Conservation (phyloP, 345 rosid species). For the Tarenaya hassleriana region DNA sequence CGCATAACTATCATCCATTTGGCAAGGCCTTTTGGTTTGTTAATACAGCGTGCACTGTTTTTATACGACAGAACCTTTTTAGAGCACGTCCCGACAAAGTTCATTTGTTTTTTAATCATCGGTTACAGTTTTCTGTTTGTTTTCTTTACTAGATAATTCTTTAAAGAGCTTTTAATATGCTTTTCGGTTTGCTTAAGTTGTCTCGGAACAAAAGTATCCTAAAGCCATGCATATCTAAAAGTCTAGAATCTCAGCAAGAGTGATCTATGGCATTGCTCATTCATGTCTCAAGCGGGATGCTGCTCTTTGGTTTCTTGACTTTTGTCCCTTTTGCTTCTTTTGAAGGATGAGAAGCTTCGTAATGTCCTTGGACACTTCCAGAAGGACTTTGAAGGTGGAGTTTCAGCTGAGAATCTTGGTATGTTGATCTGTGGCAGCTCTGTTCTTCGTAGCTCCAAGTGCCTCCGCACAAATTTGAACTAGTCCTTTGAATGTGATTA, state of each 20-base stretch:
- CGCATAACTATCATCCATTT: constrained; percentile 15
- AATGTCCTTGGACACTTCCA: constrained; percentile 88
- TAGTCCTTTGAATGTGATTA: constrained; percentile 27
- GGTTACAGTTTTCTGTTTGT: constrained; percentile 22
- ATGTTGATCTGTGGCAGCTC: constrained; percentile 34
- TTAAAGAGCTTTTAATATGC: not conserved
- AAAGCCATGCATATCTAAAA: not conserved
- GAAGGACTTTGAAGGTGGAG: constrained; percentile 96
- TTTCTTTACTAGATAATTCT: constrained; percentile 7
- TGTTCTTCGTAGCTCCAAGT: constrained; percentile 23
- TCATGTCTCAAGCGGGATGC: no score
- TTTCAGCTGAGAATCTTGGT: constrained; percentile 95
- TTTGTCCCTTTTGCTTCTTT: constrained; percentile 21
- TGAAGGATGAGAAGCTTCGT: constrained; percentile 87
- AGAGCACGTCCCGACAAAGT: not conserved
- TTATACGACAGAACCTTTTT: not conserved
- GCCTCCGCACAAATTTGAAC: constrained; percentile 23
- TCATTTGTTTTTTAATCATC: not conserved
- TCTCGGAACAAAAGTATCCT: constrained; percentile 1
- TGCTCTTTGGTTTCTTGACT: constrained; percentile 9
- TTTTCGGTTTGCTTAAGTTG: constrained; percentile 7
- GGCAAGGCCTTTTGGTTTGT: not conserved
- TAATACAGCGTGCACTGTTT: not conserved
- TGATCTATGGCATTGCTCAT: not conserved
- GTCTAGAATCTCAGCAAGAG: not conserved